phyloP scores from a whole-genome alignment of 2,329 filamentous ascomycete genomes.

The Neofusicoccum kwambonambiense region DNA sequence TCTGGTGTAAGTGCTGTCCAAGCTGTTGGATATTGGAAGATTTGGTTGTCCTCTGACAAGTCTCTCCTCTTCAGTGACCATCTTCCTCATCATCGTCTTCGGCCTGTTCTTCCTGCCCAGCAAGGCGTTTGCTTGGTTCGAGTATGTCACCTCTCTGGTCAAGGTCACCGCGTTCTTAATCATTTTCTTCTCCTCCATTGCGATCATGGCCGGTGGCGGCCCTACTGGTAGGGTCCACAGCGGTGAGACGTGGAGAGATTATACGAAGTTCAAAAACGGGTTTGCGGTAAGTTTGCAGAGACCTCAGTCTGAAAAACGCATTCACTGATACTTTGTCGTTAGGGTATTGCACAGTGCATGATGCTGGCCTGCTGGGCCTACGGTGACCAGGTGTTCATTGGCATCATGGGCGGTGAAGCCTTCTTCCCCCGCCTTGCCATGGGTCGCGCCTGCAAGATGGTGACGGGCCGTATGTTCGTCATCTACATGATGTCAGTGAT shows the following conservation, averaged over 20 bases:
- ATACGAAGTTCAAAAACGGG: conserved; percentile 37
- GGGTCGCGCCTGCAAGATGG: conserved; percentile 40
- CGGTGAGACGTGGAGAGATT: conserved; percentile 35
- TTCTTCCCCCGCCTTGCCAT: conserved; percentile 39
- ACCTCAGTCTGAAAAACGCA: not conserved
- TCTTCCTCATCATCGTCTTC: conserved; percentile 16
- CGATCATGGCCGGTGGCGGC: conserved; percentile 36
- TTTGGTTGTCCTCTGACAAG: not conserved
- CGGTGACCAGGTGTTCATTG: conserved; percentile 39
- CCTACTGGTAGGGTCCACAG: conserved; percentile 32
- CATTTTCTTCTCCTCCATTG: conserved; percentile 33
- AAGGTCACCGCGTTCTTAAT: conserved; percentile 38
- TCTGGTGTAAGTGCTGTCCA: conserved; percentile 11
- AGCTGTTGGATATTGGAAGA: not conserved
- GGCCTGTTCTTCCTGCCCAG: conserved; percentile 26
- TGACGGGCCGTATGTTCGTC: conserved; percentile 39
- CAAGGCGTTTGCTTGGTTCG: conserved; percentile 34
- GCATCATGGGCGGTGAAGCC: conserved; percentile 42
- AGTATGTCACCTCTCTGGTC: conserved; percentile 22
- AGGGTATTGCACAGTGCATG: conserved; percentile 14
- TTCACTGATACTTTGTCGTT: not conserved
- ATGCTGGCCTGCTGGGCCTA: conserved; percentile 20
- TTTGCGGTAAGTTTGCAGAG: conserved; percentile 27
- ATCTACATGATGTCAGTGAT: conserved; percentile 37
- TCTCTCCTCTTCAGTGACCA: conserved; percentile 14